Evolutionary conservation across 2,329 filamentous ascomycete genomes (phyloP).

Genomic region (Chaetomiaceae sp.): DNA sequence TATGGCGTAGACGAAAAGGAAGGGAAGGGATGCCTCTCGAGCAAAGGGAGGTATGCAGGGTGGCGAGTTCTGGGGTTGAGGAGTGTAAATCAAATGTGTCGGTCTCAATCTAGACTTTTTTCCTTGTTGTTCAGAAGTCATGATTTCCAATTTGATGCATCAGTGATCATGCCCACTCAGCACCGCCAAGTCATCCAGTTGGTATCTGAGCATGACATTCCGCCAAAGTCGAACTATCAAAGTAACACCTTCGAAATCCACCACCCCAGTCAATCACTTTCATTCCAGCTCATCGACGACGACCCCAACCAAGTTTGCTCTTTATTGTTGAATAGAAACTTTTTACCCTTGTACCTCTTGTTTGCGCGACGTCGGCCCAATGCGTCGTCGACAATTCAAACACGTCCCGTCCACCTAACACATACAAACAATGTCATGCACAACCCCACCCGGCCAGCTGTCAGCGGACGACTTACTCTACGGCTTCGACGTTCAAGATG

Average conservation of each 20-base stretch:
- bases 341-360: too few species aligned
- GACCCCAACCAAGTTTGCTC: too few species aligned
- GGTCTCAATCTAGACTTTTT: conserved; percentile 37
- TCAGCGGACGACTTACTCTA: conserved; percentile 29
- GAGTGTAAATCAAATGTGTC: conserved; percentile 50
- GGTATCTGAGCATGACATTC: too few species aligned
- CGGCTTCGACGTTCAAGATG: conserved; percentile 31
- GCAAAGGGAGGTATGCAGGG: conserved; percentile 25
- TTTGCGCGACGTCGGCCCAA: too few species aligned
- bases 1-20: conserved; percentile 25
- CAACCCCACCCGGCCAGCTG: neutral
- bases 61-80: conserved; percentile 29
- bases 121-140: conserved; percentile 15
- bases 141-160: neutral
- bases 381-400: too few species aligned
- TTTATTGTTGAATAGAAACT: too few species aligned
- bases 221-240: too few species aligned
- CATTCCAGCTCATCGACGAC: too few species aligned
- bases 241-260: too few species aligned
- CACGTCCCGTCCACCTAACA: neutral
- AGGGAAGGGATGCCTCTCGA: conserved; percentile 27
- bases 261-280: too few species aligned
- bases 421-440: neutral
- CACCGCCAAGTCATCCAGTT: too few species aligned
- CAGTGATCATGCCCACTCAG: too few species aligned